Evolutionary conservation across 2,329 filamentous ascomycete genomes (phyloP).

Genomic region (Ceratocystis lukuohia): DNA sequence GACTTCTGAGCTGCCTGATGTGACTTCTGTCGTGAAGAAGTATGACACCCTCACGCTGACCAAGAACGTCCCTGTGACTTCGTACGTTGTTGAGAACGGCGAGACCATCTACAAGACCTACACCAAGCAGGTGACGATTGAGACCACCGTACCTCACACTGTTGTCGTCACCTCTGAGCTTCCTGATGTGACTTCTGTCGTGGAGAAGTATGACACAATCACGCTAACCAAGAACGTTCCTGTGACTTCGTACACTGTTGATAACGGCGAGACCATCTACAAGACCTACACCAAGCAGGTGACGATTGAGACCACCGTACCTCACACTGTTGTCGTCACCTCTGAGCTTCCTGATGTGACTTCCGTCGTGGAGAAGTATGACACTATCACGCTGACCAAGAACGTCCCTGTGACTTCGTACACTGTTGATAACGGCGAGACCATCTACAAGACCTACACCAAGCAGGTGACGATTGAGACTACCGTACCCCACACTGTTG

Average conservation of each 20-base stretch:
- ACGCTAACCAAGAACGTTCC: not conserved
- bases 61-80: not conserved
- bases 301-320: not conserved
- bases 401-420: not conserved
- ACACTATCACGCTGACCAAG: not conserved
- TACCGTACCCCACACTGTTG: not conserved
- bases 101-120: conserved; percentile 14
- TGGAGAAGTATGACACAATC: not conserved
- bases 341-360: conserved; percentile 8
- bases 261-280: conserved; percentile 13
- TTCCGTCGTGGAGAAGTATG: not conserved
- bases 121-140: not conserved
- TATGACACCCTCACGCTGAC: not conserved
- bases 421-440: conserved; percentile 1
- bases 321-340: conserved; percentile 4
- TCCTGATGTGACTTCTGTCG: conserved; percentile 3
- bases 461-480: not conserved
- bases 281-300: conserved; percentile 9
- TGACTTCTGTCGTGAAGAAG: not conserved
- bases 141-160: not conserved
- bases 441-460: conserved; percentile 12
- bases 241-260: conserved; percentile 1
- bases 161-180: conserved; percentile 9
- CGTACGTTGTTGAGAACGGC: not conserved
- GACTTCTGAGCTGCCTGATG: conserved; percentile 5